These are phyloP conservation scores for Sporisorium sorghi DNA, from an alignment of 1,284 basidiomycete genomes.

Conservation along the genomic window DNA sequence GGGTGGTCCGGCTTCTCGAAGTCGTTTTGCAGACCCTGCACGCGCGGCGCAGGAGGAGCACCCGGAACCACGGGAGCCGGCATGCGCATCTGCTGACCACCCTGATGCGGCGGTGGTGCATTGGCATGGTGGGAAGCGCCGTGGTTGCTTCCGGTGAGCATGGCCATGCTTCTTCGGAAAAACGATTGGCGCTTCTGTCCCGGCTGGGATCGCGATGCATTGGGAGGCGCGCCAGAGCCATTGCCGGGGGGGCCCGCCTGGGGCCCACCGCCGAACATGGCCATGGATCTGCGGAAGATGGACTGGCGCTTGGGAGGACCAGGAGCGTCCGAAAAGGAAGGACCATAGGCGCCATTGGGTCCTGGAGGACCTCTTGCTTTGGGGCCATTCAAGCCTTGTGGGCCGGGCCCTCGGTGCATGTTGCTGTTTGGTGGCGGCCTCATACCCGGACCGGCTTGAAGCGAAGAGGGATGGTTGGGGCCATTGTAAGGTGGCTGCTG, in stretches of 20 bases:
- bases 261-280: slow-evolving; percentile 44
- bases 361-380: slow-evolving; percentile 22
- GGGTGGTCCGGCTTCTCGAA: slow-evolving; percentile 55
- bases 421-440: slow-evolving; percentile 23
- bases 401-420: slow-evolving; percentile 17
- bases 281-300: slow-evolving; percentile 56
- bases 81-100: slow-evolving; percentile 37
- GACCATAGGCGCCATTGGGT: slow-evolving; percentile 25
- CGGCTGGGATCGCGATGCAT: slow-evolving; percentile 11
- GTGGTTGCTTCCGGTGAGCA: slow-evolving; percentile 44
- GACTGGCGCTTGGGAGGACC: slow-evolving; percentile 46
- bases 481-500: slow-evolving; percentile 11
- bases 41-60: slow-evolving; percentile 36
- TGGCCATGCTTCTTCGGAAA: slow-evolving; percentile 57
- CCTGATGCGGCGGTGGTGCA: slow-evolving; percentile 10
- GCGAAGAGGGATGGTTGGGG: slow-evolving; percentile 22
- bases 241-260: slow-evolving; percentile 18
- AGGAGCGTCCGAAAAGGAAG: slow-evolving; percentile 47
- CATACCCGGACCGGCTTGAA: slow-evolving; percentile 21
- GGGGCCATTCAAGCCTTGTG: slow-evolving; percentile 12
- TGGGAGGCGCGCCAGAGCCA: slow-evolving; percentile 11
- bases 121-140: slow-evolving; percentile 5
- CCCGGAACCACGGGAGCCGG: slow-evolving; percentile 22
- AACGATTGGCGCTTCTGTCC: slow-evolving; percentile 46
- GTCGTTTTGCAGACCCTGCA: slow-evolving; percentile 50